Evolutionary conservation across 805 yeast genomes (phyloP).

Genomic region (Ogataea paraovalis): DNA sequence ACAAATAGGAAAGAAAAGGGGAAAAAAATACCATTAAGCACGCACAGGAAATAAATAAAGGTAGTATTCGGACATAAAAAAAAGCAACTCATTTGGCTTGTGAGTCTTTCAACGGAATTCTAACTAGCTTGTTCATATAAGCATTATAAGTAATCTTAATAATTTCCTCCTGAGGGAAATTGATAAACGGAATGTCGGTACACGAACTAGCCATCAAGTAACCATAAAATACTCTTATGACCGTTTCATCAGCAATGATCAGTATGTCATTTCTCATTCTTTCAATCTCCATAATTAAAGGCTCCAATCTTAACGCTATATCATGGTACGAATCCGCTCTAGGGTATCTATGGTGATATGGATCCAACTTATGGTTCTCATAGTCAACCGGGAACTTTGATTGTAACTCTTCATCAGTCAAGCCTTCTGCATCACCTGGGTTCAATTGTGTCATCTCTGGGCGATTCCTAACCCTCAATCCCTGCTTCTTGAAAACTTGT

Average conservation of each 20-base stretch:
- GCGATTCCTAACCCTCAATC: conserved; percentile 66
- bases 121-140: conserved; percentile 65
- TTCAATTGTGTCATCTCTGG: conserved; percentile 83
- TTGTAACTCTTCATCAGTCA: conserved; percentile 57
- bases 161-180: conserved; percentile 77
- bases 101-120: conserved; percentile 30
- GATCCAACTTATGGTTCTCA: conserved; percentile 63
- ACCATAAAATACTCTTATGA: conserved; percentile 85
- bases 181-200: conserved; percentile 74
- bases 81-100: neutral
- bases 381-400: conserved; percentile 65
- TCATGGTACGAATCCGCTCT: conserved; percentile 96
- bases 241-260: conserved; percentile 90
- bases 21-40: neutral
- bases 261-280: conserved; percentile 82
- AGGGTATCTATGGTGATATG: conserved; percentile 89
- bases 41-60: neutral
- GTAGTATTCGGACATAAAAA: neutral
- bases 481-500: conserved; percentile 55
- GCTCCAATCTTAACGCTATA: conserved; percentile 90
- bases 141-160: conserved; percentile 87
- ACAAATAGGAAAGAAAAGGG: no score
- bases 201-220: conserved; percentile 91
- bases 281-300: conserved; percentile 89
- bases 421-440: conserved; percentile 81